Percentiles rank a stretch among this genome's conserved stretches.
Conservation (phyloP, 1,139 yeast species). For the Kazachstania sp. region DNA sequence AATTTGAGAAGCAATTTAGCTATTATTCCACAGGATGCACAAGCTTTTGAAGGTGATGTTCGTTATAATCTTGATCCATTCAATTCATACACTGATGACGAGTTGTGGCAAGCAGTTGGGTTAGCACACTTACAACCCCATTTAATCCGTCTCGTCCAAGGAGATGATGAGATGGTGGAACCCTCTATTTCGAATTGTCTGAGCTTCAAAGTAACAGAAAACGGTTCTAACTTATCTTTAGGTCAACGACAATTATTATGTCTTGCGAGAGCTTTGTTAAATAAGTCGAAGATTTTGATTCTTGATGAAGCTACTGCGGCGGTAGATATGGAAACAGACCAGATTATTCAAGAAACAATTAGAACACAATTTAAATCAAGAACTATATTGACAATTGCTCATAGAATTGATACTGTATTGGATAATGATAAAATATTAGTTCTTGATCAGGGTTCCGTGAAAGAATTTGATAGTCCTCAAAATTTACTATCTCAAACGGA, state of each 20-base stretch:
- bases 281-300: conserved; percentile 52
- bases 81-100: conserved; percentile 41
- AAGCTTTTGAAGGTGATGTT: conserved; percentile 54
- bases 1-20: conserved; percentile 49
- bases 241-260: conserved; percentile 77
- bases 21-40: conserved; percentile 66
- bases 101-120: conserved; percentile 46
- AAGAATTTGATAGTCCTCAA: conserved; percentile 61
- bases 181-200: conserved; percentile 26
- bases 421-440: conserved; percentile 69
- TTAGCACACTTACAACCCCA: conserved; percentile 47
- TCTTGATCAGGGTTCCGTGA: conserved; percentile 57
- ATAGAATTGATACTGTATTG: conserved; percentile 71
- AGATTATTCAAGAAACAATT: conserved; percentile 65
- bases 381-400: conserved; percentile 76
- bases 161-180: conserved; percentile 15
- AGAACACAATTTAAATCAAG: conserved; percentile 52
- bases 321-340: conserved; percentile 73
- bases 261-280: conserved; percentile 62
- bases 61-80: conserved; percentile 58
- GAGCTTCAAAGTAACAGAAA: conserved; percentile 46
- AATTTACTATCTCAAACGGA: conserved; percentile 38
- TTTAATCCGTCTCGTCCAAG: conserved; percentile 32
- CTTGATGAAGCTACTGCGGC: conserved; percentile 85
- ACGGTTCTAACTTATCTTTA: conserved; percentile 65